phyloP scores from a whole-genome alignment of 345 rosid species.

The Rubroshorea leprosula region DNA sequence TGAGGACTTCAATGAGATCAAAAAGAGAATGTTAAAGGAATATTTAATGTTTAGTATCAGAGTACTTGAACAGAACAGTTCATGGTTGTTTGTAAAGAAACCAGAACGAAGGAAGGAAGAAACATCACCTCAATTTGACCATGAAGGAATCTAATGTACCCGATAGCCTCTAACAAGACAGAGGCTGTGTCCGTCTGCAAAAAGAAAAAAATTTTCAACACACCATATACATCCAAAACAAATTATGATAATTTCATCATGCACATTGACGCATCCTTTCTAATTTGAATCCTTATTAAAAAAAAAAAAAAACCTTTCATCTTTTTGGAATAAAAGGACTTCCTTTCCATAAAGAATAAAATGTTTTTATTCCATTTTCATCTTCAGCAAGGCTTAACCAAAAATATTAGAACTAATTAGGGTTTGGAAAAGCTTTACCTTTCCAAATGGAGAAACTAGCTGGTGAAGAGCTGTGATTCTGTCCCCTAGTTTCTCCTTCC shows the following conservation, averaged over 20 bases:
- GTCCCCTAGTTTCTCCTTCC: conserved; percentile 90
- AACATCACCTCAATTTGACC: conserved; percentile 89
- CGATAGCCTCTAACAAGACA: conserved; percentile 96
- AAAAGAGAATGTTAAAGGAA: conserved; percentile 20
- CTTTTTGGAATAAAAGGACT: conserved; percentile 4
- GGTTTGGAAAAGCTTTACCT: conserved; percentile 38
- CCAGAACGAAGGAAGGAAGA: conserved; percentile 16
- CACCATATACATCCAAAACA: conserved; percentile 38
- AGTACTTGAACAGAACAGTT: too few species aligned
- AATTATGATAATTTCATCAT: conserved; percentile 2
- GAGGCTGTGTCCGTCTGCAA: conserved; percentile 99
- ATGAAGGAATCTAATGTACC: conserved; percentile 99
- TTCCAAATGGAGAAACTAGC: conserved; percentile 95
- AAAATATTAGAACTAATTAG: neutral
- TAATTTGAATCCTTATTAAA: conserved; percentile 14
- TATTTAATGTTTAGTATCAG: too few species aligned
- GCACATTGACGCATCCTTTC: too few species aligned
- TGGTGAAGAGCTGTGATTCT: conserved; percentile 91
- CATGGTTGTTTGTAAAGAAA: conserved; percentile 28
- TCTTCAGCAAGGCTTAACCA: neutral
- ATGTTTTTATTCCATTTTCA: conserved; percentile 4
- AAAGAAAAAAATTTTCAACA: conserved; percentile 33
- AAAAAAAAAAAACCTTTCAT: conserved; percentile 10
- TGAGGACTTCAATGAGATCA: conserved; percentile 11
- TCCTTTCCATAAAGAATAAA: conserved; percentile 6